These are phyloP conservation scores for Wickerhamomyces pijperi DNA, from an alignment of 805 yeast genomes.

Conservation along the genomic window DNA sequence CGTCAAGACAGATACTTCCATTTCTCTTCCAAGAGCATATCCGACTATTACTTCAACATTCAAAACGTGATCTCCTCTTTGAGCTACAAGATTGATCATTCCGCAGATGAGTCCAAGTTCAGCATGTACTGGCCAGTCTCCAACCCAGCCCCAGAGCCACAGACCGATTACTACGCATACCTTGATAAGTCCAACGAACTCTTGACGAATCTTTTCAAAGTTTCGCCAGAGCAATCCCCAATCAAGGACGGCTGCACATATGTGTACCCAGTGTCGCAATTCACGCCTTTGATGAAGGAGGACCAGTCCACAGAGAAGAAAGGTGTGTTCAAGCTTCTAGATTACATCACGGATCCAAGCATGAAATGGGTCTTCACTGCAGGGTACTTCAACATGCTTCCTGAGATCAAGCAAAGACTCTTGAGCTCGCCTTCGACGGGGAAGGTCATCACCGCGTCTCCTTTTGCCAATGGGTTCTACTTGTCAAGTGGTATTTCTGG, in stretches of 20 bases:
- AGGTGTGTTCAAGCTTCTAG: constrained; percentile 49
- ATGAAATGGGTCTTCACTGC: constrained; percentile 85
- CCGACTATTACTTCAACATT: constrained; percentile 67
- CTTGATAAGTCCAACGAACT: constrained; percentile 42
- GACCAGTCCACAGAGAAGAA: constrained; percentile 77
- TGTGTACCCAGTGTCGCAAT: constrained; percentile 86
- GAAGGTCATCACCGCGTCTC: constrained; percentile 80
- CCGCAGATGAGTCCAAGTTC: constrained; percentile 36
- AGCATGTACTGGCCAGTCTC: constrained; percentile 63
- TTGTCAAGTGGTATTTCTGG: constrained; percentile 73
- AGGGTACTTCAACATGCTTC: constrained; percentile 89
- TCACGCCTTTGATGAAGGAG: constrained; percentile 66
- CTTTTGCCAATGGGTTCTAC: constrained; percentile 89
- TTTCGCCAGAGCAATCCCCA: constrained; percentile 7
- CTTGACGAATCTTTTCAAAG: constrained; percentile 49
- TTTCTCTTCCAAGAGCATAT: constrained; percentile 43
- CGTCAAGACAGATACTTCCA: constrained; percentile 88
- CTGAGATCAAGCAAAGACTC: constrained; percentile 52
- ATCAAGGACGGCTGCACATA: constrained; percentile 35
- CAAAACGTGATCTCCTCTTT: constrained; percentile 58
- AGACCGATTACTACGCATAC: constrained; percentile 38
- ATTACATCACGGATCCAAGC: constrained; percentile 40
- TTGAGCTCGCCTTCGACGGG: constrained; percentile 51
- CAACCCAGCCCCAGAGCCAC: constrained; percentile 61
- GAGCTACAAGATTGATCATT: constrained; percentile 53